phyloP scores from a whole-genome alignment of 2,329 filamentous ascomycete species.

The Pestalotiopsis sp. region DNA sequence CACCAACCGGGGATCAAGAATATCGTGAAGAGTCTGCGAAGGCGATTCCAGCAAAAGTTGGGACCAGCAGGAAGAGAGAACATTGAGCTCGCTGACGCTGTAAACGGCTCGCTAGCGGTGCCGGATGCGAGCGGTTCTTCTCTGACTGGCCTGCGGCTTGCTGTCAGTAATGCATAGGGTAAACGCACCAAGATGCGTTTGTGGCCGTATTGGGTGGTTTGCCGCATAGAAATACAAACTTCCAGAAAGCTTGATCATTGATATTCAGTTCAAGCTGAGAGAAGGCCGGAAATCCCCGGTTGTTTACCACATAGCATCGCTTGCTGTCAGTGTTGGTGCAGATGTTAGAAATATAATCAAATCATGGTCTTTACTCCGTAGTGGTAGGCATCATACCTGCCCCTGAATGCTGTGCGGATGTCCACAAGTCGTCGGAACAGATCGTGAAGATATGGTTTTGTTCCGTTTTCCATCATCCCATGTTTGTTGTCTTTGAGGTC shows the following conservation, averaged over 20 bases:
- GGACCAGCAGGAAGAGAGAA: background rate
- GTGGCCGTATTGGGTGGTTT: background rate
- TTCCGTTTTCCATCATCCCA: background rate
- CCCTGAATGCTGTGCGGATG: too few species aligned
- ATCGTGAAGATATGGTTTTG: too few species aligned
- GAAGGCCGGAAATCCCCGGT: too few species aligned
- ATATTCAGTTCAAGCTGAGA: too few species aligned
- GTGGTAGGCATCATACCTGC: too few species aligned
- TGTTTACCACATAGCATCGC: too few species aligned
- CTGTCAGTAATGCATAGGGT: background rate
- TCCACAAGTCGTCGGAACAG: too few species aligned
- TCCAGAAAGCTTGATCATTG: background rate
- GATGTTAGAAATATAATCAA: too few species aligned
- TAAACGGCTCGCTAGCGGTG: background rate
- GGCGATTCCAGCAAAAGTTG: background rate
- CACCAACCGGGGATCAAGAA: constrained; percentile 20
- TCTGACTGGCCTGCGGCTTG: background rate
- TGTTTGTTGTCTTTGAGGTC: background rate
- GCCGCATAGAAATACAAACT: background rate
- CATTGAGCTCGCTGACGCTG: background rate
- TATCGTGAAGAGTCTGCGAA: background rate
- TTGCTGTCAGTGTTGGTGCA: too few species aligned
- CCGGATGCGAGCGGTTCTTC: background rate
- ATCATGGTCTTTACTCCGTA: too few species aligned
- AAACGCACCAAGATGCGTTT: background rate